These are phyloP conservation scores for Penicillium soppii DNA, from an alignment of 495 filamentous ascomycete genomes.

Conservation along the genomic window DNA sequence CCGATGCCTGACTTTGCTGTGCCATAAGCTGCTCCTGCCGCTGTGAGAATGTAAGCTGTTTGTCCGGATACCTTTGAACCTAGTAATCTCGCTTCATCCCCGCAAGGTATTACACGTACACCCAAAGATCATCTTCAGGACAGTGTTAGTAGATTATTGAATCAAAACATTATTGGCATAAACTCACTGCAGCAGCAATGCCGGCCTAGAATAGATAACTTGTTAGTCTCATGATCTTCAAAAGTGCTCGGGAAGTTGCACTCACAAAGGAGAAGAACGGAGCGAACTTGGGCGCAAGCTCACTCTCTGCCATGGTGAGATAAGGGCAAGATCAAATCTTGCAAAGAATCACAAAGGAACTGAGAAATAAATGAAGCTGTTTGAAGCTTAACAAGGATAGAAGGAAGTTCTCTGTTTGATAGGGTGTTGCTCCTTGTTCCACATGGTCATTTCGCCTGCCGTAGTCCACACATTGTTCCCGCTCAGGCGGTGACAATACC, in stretches of 20 bases:
- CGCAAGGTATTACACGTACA: constrained; percentile 54
- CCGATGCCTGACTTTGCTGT: constrained; percentile 97
- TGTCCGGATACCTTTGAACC: constrained; percentile 7
- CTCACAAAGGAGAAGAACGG: constrained; percentile 97
- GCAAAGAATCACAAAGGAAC: neutral
- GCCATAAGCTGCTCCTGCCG: constrained; percentile 91
- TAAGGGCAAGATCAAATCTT: neutral
- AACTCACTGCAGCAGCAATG: constrained; percentile 88
- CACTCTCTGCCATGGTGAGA: constrained; percentile 63
- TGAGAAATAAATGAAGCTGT: constrained; percentile 3
- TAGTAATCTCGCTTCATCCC: constrained; percentile 11
- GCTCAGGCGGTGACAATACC: constrained; percentile 21
- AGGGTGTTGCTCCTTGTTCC: constrained; percentile 15
- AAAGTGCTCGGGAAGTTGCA: constrained; percentile 11
- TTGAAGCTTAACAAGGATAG: constrained; percentile 3
- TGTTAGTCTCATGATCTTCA: constrained; percentile 34
- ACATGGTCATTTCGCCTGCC: constrained; percentile 24
- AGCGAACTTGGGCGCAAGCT: constrained; percentile 82
- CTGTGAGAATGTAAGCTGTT: constrained; percentile 46
- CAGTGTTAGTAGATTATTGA: constrained; percentile 22
- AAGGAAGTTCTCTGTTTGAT: constrained; percentile 2
- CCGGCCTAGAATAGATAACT: constrained; percentile 58
- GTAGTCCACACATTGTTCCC: constrained; percentile 17
- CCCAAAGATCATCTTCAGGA: constrained; percentile 76
- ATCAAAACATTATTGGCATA: constrained; percentile 23